Evolutionary conservation across 108 stramenopile genomes (phyloP).

Genomic region (Skeletonema grethae): DNA sequence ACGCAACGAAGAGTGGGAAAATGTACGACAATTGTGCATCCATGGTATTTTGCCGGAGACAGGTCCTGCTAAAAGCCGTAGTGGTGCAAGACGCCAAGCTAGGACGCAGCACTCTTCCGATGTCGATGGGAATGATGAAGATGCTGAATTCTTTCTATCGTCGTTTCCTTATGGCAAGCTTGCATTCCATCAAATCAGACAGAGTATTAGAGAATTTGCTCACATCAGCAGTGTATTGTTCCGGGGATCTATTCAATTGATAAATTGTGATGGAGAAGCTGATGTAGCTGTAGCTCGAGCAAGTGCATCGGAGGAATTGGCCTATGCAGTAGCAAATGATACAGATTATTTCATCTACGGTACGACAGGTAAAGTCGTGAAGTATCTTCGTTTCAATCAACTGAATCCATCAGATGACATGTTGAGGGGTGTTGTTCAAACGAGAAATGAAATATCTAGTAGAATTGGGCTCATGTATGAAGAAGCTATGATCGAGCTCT

Average conservation of each 20-base stretch:
- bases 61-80: conserved; percentile 21
- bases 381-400: conserved; percentile 54
- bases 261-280: conserved; percentile 65
- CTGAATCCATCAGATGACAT: conserved; percentile 14
- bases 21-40: conserved; percentile 48
- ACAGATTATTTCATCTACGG: conserved; percentile 71
- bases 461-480: conserved; percentile 48
- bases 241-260: conserved; percentile 25
- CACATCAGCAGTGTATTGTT: conserved; percentile 13
- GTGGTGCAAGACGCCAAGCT: conserved; percentile 25
- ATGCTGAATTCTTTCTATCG: conserved; percentile 38
- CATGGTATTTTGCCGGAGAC: conserved; percentile 46
- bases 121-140: not conserved
- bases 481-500: conserved; percentile 58
- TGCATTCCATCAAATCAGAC: conserved; percentile 29
- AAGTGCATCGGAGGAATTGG: conserved; percentile 32
- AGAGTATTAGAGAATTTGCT: conserved; percentile 18
- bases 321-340: conserved; percentile 61
- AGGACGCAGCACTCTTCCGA: not conserved
- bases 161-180: conserved; percentile 54
- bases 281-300: conserved; percentile 63
- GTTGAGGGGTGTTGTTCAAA: conserved; percentile 20
- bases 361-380: conserved; percentile 20
- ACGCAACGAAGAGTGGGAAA: conserved; percentile 42
- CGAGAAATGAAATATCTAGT: conserved; percentile 32